phyloP scores from a whole-genome alignment of 2,329 filamentous ascomycete species.

The Zasmidium cellare region DNA sequence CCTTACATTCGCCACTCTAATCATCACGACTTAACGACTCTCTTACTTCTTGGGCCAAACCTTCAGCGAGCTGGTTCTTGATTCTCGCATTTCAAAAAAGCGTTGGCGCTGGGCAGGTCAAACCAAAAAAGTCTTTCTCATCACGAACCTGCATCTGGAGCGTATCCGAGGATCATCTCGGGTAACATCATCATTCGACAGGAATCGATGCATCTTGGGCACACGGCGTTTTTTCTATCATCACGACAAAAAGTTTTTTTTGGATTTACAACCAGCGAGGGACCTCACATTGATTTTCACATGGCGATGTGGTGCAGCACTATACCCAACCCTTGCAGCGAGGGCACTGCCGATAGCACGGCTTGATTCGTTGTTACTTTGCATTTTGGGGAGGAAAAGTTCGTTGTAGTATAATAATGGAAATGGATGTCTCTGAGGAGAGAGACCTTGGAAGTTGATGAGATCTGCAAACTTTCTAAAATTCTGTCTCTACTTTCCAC shows the following conservation, averaged over 20 bases:
- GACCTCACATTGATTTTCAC: neutral
- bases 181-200: conserved; percentile 4
- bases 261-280: conserved; percentile 10
- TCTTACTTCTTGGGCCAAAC: neutral
- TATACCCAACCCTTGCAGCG: conserved; percentile 11
- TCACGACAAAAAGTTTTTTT: conserved; percentile 1
- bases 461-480: neutral
- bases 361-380: neutral
- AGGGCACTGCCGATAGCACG: conserved; percentile 5
- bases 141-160: neutral
- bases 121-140: neutral
- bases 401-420: neutral
- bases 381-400: neutral
- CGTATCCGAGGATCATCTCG: neutral
- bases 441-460: neutral
- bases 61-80: conserved; percentile 23
- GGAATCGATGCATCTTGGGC: neutral
- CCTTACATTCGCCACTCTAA: too few relatives aligned
- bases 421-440: neutral
- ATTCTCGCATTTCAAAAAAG: conserved; percentile 24
- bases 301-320: neutral
- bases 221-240: neutral
- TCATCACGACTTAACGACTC: conserved; percentile 13
- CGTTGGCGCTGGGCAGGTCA: conserved; percentile 20
- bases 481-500: too few relatives aligned